A percentile compares a stretch with the other conserved stretches of the same genome.
phyloP scores from a whole-genome alignment of 805 yeast genomes.

The Saturnispora kantuleensis region DNA sequence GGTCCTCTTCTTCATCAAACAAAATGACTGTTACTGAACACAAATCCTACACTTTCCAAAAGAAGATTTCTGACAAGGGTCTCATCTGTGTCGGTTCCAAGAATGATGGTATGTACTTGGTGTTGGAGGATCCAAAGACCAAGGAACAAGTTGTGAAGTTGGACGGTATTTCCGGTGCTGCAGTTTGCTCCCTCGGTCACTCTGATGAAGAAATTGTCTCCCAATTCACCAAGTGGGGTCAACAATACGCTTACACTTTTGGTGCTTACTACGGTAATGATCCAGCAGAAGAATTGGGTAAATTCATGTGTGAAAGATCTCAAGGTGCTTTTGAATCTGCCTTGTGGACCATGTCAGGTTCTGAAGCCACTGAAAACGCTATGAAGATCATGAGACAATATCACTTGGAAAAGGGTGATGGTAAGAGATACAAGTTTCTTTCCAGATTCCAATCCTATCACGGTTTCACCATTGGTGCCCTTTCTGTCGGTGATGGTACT shows the following conservation, averaged over 20 bases:
- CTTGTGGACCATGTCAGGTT: slow-evolving; percentile 53
- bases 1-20: too few relatives aligned
- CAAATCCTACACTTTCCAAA: slow-evolving; percentile 35
- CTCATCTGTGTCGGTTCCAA: slow-evolving; percentile 33
- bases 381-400: slow-evolving; percentile 53
- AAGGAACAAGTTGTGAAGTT: slow-evolving; percentile 25
- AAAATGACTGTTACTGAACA: slow-evolving; percentile 14
- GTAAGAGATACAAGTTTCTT: slow-evolving; percentile 31
- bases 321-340: slow-evolving; percentile 31
- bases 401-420: slow-evolving; percentile 33
- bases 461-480: slow-evolving; percentile 39
- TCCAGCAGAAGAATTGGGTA: slow-evolving; percentile 32
- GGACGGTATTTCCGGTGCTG: slow-evolving; percentile 40
- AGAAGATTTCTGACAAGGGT: slow-evolving; percentile 28
- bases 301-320: slow-evolving; percentile 34
- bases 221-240: slow-evolving; percentile 28
- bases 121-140: slow-evolving; percentile 32
- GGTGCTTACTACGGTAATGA: slow-evolving; percentile 26
- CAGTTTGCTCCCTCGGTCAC: slow-evolving; percentile 39
- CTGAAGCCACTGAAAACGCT: slow-evolving; percentile 77
- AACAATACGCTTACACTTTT: slow-evolving; percentile 28
- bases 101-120: slow-evolving; percentile 33
- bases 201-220: slow-evolving; percentile 29
- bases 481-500: slow-evolving; percentile 31
- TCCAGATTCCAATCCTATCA: slow-evolving; percentile 39